phyloP scores from a whole-genome alignment of 2,329 filamentous ascomycete genomes.

The Penicillium thymicola region DNA sequence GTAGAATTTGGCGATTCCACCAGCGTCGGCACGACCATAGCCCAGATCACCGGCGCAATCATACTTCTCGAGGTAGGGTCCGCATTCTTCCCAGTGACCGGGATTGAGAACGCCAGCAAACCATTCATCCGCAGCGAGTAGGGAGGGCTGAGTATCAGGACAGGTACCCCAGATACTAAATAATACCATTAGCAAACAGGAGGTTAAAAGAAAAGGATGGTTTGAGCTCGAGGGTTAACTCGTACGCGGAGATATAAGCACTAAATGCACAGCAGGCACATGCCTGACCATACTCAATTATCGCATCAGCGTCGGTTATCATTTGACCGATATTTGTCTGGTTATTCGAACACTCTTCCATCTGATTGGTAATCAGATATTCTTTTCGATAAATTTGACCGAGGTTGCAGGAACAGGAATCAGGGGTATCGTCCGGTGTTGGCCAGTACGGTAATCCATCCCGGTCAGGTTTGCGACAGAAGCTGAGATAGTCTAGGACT shows the following conservation, averaged over 20 bases:
- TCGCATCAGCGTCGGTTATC: background rate
- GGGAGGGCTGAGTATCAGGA: conserved; percentile 12
- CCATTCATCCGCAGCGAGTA: conserved; percentile 7
- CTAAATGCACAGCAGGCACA: conserved; percentile 17
- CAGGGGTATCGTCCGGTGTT: conserved; percentile 13
- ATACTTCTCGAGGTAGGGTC: conserved; percentile 7
- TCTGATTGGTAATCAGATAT: background rate
- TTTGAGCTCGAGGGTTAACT: background rate
- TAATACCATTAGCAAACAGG: background rate
- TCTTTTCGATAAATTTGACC: conserved; percentile 7
- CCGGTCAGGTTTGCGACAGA: conserved; percentile 4
- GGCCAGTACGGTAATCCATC: conserved; percentile 18
- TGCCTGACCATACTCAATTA: conserved; percentile 4
- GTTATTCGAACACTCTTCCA: conserved; percentile 9
- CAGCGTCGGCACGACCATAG: conserved; percentile 8
- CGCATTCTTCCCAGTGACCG: conserved; percentile 13
- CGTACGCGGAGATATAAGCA: conserved; percentile 15
- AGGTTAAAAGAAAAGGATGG: rapidly evolving
- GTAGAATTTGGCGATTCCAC: conserved; percentile 12
- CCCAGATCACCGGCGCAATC: conserved; percentile 16
- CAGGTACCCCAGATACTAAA: conserved; percentile 15
- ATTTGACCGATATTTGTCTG: conserved; percentile 6
- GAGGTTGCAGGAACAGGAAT: conserved; percentile 21
- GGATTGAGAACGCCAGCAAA: background rate
- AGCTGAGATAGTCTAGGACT: conserved; percentile 1